These are phyloP conservation scores for Tylopilus intermedius DNA, from an alignment of 768 basidiomycete genomes.

Conservation along the genomic window DNA sequence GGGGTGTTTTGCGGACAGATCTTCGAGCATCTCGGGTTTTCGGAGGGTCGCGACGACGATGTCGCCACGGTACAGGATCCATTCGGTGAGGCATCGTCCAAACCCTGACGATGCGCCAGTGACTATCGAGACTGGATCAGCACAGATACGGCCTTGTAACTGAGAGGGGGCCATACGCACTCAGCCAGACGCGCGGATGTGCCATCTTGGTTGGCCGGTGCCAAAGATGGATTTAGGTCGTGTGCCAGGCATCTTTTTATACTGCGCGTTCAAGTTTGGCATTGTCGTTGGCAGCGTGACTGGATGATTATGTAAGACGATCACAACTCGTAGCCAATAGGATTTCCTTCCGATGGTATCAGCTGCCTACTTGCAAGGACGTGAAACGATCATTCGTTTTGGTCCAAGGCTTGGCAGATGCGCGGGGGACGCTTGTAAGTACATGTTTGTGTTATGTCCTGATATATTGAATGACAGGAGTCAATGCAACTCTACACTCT, in stretches of 20 bases:
- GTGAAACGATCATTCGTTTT: not conserved
- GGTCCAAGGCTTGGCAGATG: not conserved
- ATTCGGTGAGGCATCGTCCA: conserved; percentile 31
- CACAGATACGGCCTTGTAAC: not conserved
- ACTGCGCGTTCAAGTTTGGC: not conserved
- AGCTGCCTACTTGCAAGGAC: not conserved
- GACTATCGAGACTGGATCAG: conserved; percentile 22
- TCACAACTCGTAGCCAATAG: too few relatives aligned
- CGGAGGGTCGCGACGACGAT: conserved; percentile 41
- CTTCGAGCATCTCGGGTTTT: conserved; percentile 26
- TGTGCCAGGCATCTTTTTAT: not conserved
- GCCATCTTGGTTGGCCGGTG: conserved; percentile 1
- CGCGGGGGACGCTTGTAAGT: too few relatives aligned
- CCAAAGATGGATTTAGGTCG: not conserved
- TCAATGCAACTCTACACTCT: conserved; percentile 5
- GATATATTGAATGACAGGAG: not conserved
- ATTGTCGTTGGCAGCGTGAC: too few relatives aligned
- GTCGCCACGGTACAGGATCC: conserved; percentile 32
- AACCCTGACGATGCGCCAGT: conserved; percentile 40
- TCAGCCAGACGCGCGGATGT: conserved; percentile 10
- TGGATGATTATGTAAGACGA: too few relatives aligned
- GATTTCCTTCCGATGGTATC: not conserved
- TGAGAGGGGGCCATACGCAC: not conserved
- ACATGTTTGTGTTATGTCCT: not conserved
- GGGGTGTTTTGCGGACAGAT: conserved; percentile 2